A percentile compares a stretch with the other conserved stretches of the same genome.
Conservation (phyloP, 1,139 yeast species). For the Yamadazyma dendronema region DNA sequence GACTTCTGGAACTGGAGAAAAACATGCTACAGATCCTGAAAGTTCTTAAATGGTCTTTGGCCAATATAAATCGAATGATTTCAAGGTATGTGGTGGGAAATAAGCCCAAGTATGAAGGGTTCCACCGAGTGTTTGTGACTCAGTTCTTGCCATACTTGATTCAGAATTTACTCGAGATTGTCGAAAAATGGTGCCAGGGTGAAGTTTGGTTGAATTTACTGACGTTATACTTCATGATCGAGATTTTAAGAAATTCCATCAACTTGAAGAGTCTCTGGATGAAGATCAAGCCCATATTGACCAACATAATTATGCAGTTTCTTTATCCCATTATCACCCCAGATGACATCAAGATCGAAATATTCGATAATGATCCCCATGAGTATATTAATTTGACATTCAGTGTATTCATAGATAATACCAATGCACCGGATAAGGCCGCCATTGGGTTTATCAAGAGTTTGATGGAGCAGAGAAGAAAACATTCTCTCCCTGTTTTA, state of each 20-base stretch:
- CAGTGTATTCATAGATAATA: constrained; percentile 58
- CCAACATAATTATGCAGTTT: constrained; percentile 65
- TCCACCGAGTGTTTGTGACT: constrained; percentile 44
- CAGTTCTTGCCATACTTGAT: constrained; percentile 76
- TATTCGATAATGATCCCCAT: constrained; percentile 85
- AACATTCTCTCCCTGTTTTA: constrained; percentile 60
- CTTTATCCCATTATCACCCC: constrained; percentile 80
- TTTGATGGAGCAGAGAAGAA: constrained; percentile 63
- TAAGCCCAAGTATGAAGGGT: constrained; percentile 51
- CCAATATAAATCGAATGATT: constrained; percentile 73
- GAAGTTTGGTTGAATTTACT: constrained; percentile 69
- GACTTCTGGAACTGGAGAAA: constrained; percentile 32
- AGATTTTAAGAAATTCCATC: constrained; percentile 65
- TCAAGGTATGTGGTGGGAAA: constrained; percentile 58
- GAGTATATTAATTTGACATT: constrained; percentile 83
- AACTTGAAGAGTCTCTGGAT: constrained; percentile 70
- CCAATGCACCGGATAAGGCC: constrained; percentile 62
- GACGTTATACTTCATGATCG: constrained; percentile 63
- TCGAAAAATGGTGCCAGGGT: constrained; percentile 70
- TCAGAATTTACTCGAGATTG: constrained; percentile 58
- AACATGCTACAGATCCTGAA: constrained; percentile 48
- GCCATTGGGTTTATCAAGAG: constrained; percentile 63
- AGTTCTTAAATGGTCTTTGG: constrained; percentile 89
- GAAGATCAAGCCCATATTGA: constrained; percentile 67
- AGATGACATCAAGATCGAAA: constrained; percentile 63